Percentiles rank a stretch among this genome's conserved stretches.
Conservation (phyloP, 176 grass and related monocot genomes). For the Oryza brachyantha region DNA sequence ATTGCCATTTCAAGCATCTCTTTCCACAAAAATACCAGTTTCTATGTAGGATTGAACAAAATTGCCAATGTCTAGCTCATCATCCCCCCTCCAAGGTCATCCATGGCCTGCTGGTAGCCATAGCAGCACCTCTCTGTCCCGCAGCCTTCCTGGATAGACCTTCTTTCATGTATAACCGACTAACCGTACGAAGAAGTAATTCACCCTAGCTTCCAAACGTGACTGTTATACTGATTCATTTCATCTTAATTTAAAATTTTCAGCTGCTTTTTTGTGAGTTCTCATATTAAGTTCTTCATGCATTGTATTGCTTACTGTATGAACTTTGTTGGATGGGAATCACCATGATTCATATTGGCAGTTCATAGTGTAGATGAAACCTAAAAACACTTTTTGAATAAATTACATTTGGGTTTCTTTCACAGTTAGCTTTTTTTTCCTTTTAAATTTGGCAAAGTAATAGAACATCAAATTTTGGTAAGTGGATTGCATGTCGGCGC, state of each 20-base stretch:
- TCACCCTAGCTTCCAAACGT: background rate
- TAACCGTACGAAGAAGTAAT: background rate
- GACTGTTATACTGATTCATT: conserved; percentile 2
- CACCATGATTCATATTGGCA: background rate
- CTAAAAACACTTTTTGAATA: background rate
- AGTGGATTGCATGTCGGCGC: conserved; percentile 29
- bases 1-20: background rate
- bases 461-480: conserved; percentile 30
- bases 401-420: background rate
- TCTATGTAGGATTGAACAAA: background rate
- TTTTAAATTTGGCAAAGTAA: conserved; percentile 14
- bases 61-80: background rate
- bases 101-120: background rate
- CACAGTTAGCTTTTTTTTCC: conserved; percentile 8
- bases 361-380: conserved; percentile 5
- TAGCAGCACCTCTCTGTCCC: background rate
- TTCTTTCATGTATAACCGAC: background rate
- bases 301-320: background rate
- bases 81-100: background rate
- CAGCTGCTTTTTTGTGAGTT: background rate
- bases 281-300: background rate
- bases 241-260: conserved; percentile 5
- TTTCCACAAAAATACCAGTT: background rate
- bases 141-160: background rate
- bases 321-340: background rate